Conservation (phyloP, 148 eudicot species). For the Rhododendron griersonianum region DNA sequence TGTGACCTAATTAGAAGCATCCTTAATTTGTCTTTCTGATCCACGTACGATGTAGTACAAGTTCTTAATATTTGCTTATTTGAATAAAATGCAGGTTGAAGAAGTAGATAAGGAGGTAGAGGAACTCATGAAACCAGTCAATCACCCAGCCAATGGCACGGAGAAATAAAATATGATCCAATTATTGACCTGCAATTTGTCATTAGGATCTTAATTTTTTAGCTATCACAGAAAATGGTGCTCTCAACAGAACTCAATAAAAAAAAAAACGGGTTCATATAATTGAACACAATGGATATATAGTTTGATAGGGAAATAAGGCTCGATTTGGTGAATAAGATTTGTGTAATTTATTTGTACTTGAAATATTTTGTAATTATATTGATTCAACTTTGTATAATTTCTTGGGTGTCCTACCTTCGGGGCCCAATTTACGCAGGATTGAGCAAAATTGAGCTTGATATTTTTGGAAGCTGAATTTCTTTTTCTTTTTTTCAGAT, state of each 20-base stretch:
- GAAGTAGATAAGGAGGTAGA: slow-evolving; percentile 21
- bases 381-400: background rate
- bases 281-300: background rate
- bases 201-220: background rate
- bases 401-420: background rate
- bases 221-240: background rate
- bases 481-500: too few relatives aligned
- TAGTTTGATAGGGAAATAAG: background rate
- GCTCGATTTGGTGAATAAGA: background rate
- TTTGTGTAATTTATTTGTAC: background rate
- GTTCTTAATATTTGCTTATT: background rate
- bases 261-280: background rate
- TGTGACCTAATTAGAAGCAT: too few relatives aligned
- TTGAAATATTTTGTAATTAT: background rate
- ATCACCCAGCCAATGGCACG: background rate
- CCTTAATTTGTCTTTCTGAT: too few relatives aligned
- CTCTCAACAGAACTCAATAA: background rate
- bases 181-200: too few relatives aligned
- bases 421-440: background rate
- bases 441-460: background rate
- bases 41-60: too few relatives aligned
- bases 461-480: too few relatives aligned
- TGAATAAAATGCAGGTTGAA: slow-evolving; percentile 25
- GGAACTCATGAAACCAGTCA: background rate
- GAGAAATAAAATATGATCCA: slow-evolving; percentile 6